These are phyloP conservation scores for Candida germanica DNA, from an alignment of 805 yeast species.

Conservation along the genomic window DNA sequence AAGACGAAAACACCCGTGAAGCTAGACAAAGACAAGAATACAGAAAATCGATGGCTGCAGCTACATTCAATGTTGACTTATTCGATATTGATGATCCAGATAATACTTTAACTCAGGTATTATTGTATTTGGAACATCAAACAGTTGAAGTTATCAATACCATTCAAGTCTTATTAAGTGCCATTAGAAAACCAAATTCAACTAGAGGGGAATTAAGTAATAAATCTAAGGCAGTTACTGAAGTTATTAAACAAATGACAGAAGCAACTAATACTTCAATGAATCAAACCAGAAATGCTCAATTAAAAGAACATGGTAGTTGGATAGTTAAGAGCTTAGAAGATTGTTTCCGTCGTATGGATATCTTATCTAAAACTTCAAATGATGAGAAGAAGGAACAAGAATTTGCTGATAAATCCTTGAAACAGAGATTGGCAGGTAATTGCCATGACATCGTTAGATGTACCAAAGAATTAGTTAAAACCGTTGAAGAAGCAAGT, in stretches of 20 bases:
- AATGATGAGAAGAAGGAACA: slow-evolving; percentile 39
- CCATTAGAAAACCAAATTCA: slow-evolving; percentile 74
- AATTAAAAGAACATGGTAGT: slow-evolving; percentile 83
- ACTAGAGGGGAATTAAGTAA: slow-evolving; percentile 70
- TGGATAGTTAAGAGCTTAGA: slow-evolving; percentile 86
- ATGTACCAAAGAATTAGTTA: slow-evolving; percentile 92
- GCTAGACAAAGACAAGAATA: slow-evolving; percentile 44
- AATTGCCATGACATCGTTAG: slow-evolving; percentile 95
- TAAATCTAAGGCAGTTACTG: slow-evolving; percentile 73
- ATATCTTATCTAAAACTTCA: slow-evolving; percentile 54
- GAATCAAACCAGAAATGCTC: slow-evolving; percentile 83
- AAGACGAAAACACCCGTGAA: slow-evolving; percentile 27
- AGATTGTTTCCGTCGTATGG: slow-evolving; percentile 85
- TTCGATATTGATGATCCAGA: slow-evolving; percentile 87
- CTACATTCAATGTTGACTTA: slow-evolving; percentile 65
- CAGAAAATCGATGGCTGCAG: slow-evolving; percentile 48
- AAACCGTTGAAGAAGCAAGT: slow-evolving; percentile 93
- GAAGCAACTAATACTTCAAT: slow-evolving; percentile 84
- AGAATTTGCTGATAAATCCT: slow-evolving; percentile 80
- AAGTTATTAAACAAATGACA: slow-evolving; percentile 81
- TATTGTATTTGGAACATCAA: slow-evolving; percentile 86
- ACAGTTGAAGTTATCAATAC: slow-evolving; percentile 89
- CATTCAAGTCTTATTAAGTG: slow-evolving; percentile 74
- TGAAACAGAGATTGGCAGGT: slow-evolving; percentile 92
- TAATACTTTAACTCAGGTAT: slow-evolving; percentile 78